phyloP scores from a whole-genome alignment of 2,329 filamentous ascomycete genomes.

The Hypoxylon rubiginosum region DNA sequence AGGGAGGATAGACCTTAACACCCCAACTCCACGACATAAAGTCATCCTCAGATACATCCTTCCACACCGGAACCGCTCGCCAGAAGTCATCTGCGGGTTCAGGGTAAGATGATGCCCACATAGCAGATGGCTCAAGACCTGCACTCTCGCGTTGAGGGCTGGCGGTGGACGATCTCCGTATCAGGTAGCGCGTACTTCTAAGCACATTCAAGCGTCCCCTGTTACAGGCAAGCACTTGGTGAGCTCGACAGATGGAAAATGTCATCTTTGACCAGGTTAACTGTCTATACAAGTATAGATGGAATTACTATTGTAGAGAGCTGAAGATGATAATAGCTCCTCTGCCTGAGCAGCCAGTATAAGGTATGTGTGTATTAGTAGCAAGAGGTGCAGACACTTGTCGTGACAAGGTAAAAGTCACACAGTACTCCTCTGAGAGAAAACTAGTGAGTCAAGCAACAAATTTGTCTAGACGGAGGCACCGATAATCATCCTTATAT shows the following conservation, averaged over 20 bases:
- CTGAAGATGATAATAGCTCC: background rate
- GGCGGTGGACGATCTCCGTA: slow-evolving; percentile 10
- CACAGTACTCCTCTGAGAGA: background rate
- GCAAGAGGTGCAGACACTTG: background rate
- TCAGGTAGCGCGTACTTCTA: background rate
- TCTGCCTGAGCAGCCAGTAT: background rate
- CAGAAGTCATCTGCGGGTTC: slow-evolving; percentile 38
- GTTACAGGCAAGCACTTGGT: background rate
- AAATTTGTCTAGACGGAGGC: background rate
- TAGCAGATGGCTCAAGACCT: background rate
- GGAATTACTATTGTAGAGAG: background rate
- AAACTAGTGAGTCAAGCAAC: background rate
- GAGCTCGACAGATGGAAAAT: slow-evolving; percentile 2
- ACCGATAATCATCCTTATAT: background rate
- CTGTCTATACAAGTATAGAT: background rate
- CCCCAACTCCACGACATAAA: slow-evolving; percentile 47
- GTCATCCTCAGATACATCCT: slow-evolving; percentile 30
- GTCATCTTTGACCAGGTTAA: slow-evolving; percentile 14
- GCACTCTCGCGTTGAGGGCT: background rate
- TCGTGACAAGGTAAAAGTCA: no score
- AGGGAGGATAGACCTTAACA: slow-evolving; percentile 34
- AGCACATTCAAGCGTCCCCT: background rate
- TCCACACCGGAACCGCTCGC: slow-evolving; percentile 39
- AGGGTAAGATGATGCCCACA: background rate
- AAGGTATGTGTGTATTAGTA: background rate